These are phyloP conservation scores for Exophiala spinifera DNA, from an alignment of 2,329 filamentous ascomycete genomes.

Conservation along the genomic window DNA sequence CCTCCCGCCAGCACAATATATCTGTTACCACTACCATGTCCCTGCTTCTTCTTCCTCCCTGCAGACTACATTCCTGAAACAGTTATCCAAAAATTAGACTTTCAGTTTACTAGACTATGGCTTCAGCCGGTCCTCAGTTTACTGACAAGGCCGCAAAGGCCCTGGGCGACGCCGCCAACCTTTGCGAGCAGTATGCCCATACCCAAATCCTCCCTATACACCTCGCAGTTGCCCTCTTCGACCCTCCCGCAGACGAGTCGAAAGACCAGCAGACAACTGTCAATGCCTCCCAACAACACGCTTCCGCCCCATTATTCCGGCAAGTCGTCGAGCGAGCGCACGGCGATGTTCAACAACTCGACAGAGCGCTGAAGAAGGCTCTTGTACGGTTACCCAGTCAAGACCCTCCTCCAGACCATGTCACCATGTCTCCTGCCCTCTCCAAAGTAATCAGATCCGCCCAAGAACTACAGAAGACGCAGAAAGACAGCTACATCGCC, in stretches of 20 bases:
- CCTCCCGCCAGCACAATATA: constrained; percentile 3
- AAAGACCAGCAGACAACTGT: constrained; percentile 70
- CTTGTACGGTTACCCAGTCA: constrained; percentile 90
- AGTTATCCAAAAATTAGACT: not conserved
- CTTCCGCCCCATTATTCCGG: constrained; percentile 75
- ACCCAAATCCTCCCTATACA: constrained; percentile 88
- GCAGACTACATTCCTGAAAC: not conserved
- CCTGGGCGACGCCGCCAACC: constrained; percentile 78
- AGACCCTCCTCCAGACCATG: constrained; percentile 86
- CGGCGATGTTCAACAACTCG: constrained; percentile 85
- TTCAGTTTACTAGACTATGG: constrained; percentile 19
- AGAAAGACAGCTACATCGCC: constrained; percentile 92
- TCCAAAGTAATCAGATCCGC: constrained; percentile 78
- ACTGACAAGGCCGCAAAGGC: constrained; percentile 91
- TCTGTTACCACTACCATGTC: constrained; percentile 1
- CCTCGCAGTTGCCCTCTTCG: constrained; percentile 62
- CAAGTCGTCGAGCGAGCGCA: constrained; percentile 93
- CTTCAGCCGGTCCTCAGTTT: constrained; percentile 63
- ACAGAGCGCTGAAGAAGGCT: constrained; percentile 84
- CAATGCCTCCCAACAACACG: constrained; percentile 63
- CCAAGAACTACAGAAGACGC: constrained; percentile 89
- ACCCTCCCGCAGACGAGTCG: constrained; percentile 55
- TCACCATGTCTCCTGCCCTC: constrained; percentile 78
- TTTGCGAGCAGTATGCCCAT: constrained; percentile 88
- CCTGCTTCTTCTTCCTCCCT: not conserved